Base-by-base conservation (phyloP, 129 eudicot genomes). In the Ambrosia trifida region DNA sequence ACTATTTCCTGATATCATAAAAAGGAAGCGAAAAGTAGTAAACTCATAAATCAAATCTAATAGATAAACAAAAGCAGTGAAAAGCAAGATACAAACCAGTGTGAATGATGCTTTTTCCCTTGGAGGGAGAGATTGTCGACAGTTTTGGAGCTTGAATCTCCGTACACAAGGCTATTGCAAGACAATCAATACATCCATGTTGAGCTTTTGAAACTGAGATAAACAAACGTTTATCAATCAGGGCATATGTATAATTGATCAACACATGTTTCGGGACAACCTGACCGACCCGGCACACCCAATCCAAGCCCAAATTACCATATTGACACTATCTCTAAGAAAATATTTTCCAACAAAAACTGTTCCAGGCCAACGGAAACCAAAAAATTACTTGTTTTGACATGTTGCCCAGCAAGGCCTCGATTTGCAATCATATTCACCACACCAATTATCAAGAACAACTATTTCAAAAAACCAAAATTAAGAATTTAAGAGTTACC, bases 101-200 rank as follows among this genome's bases (percentile, higher is more conserved):
- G 32, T 10, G 67, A 56, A 45, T 9, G 64, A 77, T 67, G 31
- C 35, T 30, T 50, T 70, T 52, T 73, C 57, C 65, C 59, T 59
- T 58, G 1, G 69, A 64, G 50, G 70, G 49, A 40, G 75, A 67
- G 20, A 57, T 77, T 70, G 58, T 69, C 11, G 32, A 49, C 32
- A 64, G 24, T 30, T 83, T 65, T 7, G 85, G 73, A 78, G 59
- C 76, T 81, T 92, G 89, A 41, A 89, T 74, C 78, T 93, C 98
- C 24, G 87, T 77, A 43, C 98, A 93, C 52, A 93, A 62, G 73
- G 88, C 80, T 75, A 87, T 77, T 17, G 98, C 96, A 52, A 93
- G 80, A 76, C 95, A 93, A 77, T 93, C 98, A 14, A 93, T 93
- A 79, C 96, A 93, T 47, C 98, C 96, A 76, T 93, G 98, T 72